Evolutionary conservation across 805 yeast genomes (phyloP), one percentile per base, ranked within the genome.

Genomic region (Teunomyces panamensis): DNA sequence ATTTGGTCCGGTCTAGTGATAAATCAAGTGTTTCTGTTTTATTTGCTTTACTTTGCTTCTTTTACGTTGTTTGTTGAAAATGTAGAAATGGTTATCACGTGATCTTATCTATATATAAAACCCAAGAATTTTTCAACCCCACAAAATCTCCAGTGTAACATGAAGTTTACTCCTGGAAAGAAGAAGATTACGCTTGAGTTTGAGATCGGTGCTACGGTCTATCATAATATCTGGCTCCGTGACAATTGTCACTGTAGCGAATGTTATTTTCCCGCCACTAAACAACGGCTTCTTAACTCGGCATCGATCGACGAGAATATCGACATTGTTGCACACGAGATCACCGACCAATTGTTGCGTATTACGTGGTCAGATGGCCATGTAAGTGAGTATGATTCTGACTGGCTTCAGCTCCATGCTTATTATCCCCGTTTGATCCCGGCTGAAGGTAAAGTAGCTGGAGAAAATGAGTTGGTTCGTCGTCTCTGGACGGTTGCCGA

Each of bases 211-310:
- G 13, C 30, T n/a, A 17, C 30, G 30, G 27, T 26, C 29, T 53
- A 17, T 47, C 81, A 80, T 57, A 60, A 75, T 58, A 71, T 84
- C 41, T 84, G 88, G 88, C 68, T 84, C 14, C 68, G 89, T 42
- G 89, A 84, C 60, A 74, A 77, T 55, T 84, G 89, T 54, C 84
- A 76, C 51, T 83, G 87, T 52, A 62, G 65, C 9, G 53, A 69
- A 27, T 82, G 87, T 61, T 81, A 72, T 62, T 82, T 77, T 57
- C 64, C 73, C 3, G 57, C 65, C 42, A 84, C 89, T 30, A 80
- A 78, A 55, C 89, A 84, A 62, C 64, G 88, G 44, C 63, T 83
- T 20, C 69, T 80, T 42, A 78, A 83, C 55, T 77, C 85, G 10
- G 80, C 79, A 53, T 60, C 62, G 28, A 73, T 75, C 41, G 58